Evolutionary conservation across 2,329 filamentous ascomycete species (phyloP).

Genomic region (Trichophyton benhamiae): DNA sequence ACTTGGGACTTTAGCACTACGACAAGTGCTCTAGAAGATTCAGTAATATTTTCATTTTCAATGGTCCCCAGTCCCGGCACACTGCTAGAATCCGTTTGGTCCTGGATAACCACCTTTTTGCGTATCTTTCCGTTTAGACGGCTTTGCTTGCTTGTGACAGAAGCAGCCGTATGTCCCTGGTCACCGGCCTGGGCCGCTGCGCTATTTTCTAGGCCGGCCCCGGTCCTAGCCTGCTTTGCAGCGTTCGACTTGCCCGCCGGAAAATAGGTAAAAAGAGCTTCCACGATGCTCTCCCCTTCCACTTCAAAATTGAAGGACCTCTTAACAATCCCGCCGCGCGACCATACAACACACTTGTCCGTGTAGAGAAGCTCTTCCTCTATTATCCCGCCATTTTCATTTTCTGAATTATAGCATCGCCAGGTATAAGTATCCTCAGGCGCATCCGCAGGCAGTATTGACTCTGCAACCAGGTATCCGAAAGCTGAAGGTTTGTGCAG

Average conservation of each 20-base stretch:
- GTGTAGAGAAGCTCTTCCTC: constrained; percentile 76
- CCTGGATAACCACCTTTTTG: constrained; percentile 12
- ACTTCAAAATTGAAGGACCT: constrained; percentile 76
- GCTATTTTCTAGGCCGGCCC: background rate
- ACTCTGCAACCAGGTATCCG: constrained; percentile 69
- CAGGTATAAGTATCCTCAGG: constrained; percentile 56
- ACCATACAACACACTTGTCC: constrained; percentile 71
- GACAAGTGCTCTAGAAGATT: constrained; percentile 55
- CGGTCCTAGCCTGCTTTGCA: background rate
- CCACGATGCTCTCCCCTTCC: constrained; percentile 74
- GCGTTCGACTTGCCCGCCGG: constrained; percentile 34
- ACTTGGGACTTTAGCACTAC: constrained; percentile 87
- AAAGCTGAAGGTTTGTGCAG: constrained; percentile 79
- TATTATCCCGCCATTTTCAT: constrained; percentile 33
- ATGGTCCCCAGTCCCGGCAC: constrained; percentile 23
- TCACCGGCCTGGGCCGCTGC: background rate
- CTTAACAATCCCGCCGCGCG: constrained; percentile 68
- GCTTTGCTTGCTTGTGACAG: background rate
- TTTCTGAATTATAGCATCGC: constrained; percentile 48
- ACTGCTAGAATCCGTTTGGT: constrained; percentile 3
- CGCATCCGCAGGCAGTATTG: constrained; percentile 58
- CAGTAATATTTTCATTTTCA: constrained; percentile 18
- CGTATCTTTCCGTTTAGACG: constrained; percentile 8
- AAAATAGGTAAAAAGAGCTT: constrained; percentile 77
- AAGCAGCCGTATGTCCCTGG: background rate